A percentile compares a stretch with the other conserved stretches of the same genome.
phyloP scores from a whole-genome alignment of 176 grass and related monocot species.

The Tillandsia fasciculata region DNA sequence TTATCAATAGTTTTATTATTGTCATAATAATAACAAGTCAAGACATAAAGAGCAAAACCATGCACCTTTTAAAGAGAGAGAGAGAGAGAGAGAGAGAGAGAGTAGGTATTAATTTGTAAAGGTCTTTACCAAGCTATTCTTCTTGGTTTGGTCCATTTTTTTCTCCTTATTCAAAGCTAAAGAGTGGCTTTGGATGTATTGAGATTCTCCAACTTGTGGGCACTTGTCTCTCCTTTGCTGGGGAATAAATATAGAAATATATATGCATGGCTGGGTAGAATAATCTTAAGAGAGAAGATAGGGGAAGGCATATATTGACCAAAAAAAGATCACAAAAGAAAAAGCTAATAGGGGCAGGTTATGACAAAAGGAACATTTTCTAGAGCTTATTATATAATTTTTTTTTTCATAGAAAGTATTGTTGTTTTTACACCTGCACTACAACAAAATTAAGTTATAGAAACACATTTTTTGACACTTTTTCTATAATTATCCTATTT shows the following conservation, averaged over 20 bases:
- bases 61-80: no score
- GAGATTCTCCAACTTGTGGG: slow-evolving; percentile 14
- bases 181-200: slow-evolving; percentile 7
- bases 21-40: no score
- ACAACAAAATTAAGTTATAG: no score
- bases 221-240: not conserved
- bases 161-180: not conserved
- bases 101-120: no score
- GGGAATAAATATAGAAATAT: slow-evolving; percentile 4
- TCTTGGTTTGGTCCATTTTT: not conserved
- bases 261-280: not conserved
- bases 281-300: slow-evolving; percentile 21
- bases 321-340: not conserved
- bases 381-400: no score
- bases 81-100: no score
- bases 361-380: slow-evolving; percentile 36
- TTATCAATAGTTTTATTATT: no score
- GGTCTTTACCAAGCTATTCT: not conserved
- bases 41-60: no score
- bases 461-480: no score
- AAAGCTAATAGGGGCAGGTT: slow-evolving; percentile 8
- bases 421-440: no score
- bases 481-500: no score
- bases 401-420: no score
- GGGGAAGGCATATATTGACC: slow-evolving; percentile 7